Base-by-base conservation (phyloP, 306 rosid species). In the Castanea mollissima region DNA sequence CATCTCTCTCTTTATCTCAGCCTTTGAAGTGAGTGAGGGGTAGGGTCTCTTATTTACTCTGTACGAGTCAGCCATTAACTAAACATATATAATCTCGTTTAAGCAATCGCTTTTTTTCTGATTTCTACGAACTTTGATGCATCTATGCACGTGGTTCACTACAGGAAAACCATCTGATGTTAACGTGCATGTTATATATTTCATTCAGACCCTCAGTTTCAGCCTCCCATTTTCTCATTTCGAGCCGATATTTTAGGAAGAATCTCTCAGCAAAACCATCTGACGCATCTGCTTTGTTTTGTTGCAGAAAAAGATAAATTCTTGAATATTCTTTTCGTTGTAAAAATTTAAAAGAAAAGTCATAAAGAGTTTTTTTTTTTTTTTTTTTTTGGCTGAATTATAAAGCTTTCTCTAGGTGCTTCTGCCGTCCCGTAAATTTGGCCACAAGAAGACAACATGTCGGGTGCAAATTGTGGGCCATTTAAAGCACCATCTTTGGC, bases 111-210 rank as follows among this genome's bases (percentile, higher is more conserved):
- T 79, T 79, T 78, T 73, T 38, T 54, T 15, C 64, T 74, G 63
- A 65, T 82, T 65, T 86, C 77, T 76, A 71, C 81, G 27, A 82
- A 71, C 83, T 82, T 85, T 83, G 81, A 88, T 76, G 82, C 83
- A 86, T 21, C 74, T 75, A 41, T 72, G 71, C 93, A 89, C 84
- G 93, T 89, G 91, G 80, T 73, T 80, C 49, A 75, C 88, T 76
- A 81, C 82, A 21, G 52, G 13, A 3, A 72, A 74, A 62, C 79
- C 85, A 69, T 82, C 59, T 52, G 85, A 56, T 55, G 65, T 77
- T 79, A 82, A 81, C 89, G 84, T 86, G 93, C 87, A 62, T 82
- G 72, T 68, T 60, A 21, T 76, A 71, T 74, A 41, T 41, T 41
- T 8, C 12, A 41, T 41, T 41, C 46, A 38, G 44, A 7, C 10